A percentile compares a stretch with the other conserved stretches of the same genome.
Evolutionary conservation across 2,329 filamentous ascomycete species (phyloP).

Genomic region (Cercospora sp.): DNA sequence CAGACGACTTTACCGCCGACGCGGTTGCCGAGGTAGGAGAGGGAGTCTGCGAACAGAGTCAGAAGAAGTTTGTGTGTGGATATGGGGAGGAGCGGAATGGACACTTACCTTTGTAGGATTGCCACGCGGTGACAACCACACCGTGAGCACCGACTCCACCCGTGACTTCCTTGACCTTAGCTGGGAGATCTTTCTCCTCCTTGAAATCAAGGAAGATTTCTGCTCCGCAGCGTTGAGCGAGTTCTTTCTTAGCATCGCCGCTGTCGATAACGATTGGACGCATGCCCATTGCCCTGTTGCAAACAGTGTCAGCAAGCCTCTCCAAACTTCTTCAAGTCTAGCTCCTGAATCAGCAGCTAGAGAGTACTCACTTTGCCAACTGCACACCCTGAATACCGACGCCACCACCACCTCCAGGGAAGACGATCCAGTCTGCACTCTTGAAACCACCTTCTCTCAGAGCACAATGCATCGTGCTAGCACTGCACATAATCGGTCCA

Average conservation of each 20-base stretch:
- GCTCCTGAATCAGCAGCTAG: neutral
- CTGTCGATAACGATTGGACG: slow-evolving; percentile 57
- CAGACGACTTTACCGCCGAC: slow-evolving; percentile 55
- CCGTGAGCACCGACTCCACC: slow-evolving; percentile 51
- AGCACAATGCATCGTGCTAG: slow-evolving; percentile 59
- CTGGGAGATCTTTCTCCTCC: slow-evolving; percentile 40
- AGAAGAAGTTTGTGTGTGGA: neutral
- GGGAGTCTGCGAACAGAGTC: slow-evolving; percentile 34
- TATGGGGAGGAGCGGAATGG: neutral
- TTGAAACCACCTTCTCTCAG: slow-evolving; percentile 53
- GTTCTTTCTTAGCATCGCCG: slow-evolving; percentile 48
- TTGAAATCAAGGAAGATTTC: slow-evolving; percentile 58
- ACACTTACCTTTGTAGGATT: slow-evolving; percentile 19
- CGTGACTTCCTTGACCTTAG: slow-evolving; percentile 48
- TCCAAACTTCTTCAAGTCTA: neutral
- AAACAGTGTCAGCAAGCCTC: neutral
- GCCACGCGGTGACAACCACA: slow-evolving; percentile 41
- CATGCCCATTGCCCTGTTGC: slow-evolving; percentile 53
- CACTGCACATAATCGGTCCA: slow-evolving; percentile 61
- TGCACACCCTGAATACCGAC: slow-evolving; percentile 60
- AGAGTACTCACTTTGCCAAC: slow-evolving; percentile 15
- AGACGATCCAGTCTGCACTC: slow-evolving; percentile 57
- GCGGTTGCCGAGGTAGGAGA: slow-evolving; percentile 48
- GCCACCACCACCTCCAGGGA: slow-evolving; percentile 56
- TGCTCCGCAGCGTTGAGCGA: slow-evolving; percentile 53